These are phyloP conservation scores for Candida maesae DNA, from an alignment of 805 yeast genomes.

Conservation along the genomic window DNA sequence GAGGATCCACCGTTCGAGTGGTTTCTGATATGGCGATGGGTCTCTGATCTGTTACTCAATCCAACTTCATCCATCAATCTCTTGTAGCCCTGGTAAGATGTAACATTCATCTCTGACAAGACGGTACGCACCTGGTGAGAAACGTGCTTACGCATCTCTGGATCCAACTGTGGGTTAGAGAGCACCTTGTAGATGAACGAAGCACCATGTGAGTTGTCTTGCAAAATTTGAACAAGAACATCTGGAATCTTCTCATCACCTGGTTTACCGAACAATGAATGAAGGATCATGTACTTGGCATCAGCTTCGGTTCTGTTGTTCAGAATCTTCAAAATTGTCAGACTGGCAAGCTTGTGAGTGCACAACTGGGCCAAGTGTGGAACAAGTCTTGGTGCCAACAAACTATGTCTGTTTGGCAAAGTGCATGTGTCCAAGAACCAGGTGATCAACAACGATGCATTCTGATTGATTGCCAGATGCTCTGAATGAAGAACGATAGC, in stretches of 20 bases:
- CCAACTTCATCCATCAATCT: slow-evolving; percentile 93
- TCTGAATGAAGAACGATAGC: slow-evolving; percentile 76
- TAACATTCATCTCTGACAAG: slow-evolving; percentile 54
- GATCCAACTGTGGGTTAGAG: slow-evolving; percentile 64
- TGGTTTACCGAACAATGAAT: slow-evolving; percentile 58
- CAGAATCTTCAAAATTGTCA: slow-evolving; percentile 75
- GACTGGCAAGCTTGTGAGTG: slow-evolving; percentile 78
- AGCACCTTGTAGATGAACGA: slow-evolving; percentile 77
- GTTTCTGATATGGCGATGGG: slow-evolving; percentile 22
- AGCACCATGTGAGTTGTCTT: slow-evolving; percentile 67
- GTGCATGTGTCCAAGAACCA: slow-evolving; percentile 91
- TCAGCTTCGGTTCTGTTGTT: slow-evolving; percentile 61
- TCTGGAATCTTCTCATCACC: slow-evolving; percentile 36
- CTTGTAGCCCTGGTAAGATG: slow-evolving; percentile 66
- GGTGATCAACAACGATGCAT: slow-evolving; percentile 84
- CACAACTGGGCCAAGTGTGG: slow-evolving; percentile 63
- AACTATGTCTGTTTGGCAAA: slow-evolving; percentile 57
- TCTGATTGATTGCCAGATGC: slow-evolving; percentile 74
- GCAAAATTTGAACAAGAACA: slow-evolving; percentile 53
- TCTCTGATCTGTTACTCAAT: slow-evolving; percentile 30
- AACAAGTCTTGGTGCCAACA: slow-evolving; percentile 59
- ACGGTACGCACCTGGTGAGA: slow-evolving; percentile 59
- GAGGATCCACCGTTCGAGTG: slow-evolving; percentile 22
- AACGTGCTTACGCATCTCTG: slow-evolving; percentile 52
- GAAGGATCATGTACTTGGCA: slow-evolving; percentile 61